A percentile compares a stretch with the other conserved stretches of the same genome.
Conservation (phyloP, 345 rosid genomes). For the Capsella bursapastoris region DNA sequence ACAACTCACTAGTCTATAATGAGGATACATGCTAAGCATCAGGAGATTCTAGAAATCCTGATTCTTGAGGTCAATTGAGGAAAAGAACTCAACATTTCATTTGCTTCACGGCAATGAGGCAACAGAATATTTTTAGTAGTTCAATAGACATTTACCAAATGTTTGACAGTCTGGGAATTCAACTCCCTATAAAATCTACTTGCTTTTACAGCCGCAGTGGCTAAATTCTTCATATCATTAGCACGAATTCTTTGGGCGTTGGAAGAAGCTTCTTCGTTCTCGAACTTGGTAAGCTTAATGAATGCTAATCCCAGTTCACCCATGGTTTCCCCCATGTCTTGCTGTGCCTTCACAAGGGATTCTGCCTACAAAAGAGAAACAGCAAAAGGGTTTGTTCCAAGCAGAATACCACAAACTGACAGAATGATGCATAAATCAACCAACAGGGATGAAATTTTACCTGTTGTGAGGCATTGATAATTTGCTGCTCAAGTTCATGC, state of each 20-base stretch:
- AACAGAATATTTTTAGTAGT: constrained; percentile 4
- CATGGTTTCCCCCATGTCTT: constrained; percentile 97
- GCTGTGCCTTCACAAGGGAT: constrained; percentile 83
- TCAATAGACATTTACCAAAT: constrained; percentile 61
- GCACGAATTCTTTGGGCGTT: constrained; percentile 77
- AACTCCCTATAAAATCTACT: constrained; percentile 89
- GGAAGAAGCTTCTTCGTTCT: constrained; percentile 81
- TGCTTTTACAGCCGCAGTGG: constrained; percentile 96
- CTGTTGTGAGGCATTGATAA: constrained; percentile 91
- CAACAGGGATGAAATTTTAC: constrained; percentile 41
- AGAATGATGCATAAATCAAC: constrained; percentile 3
- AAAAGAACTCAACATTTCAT: not conserved
- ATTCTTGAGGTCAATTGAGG: not conserved
- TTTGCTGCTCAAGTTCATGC: constrained; percentile 82
- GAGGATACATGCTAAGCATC: constrained; percentile 10
- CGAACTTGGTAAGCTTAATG: constrained; percentile 87
- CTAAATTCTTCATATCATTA: constrained; percentile 80
- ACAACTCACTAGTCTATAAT: not conserved
- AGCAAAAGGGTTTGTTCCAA: constrained; percentile 12
- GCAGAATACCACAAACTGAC: not conserved
- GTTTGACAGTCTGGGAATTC: constrained; percentile 87
- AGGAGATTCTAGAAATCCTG: not conserved
- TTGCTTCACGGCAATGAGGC: not conserved
- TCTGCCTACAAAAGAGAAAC: constrained; percentile 65
- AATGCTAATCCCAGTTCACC: constrained; percentile 89